Conservation (phyloP, 2,329 filamentous ascomycete genomes). For the Trichoderma sp. region DNA sequence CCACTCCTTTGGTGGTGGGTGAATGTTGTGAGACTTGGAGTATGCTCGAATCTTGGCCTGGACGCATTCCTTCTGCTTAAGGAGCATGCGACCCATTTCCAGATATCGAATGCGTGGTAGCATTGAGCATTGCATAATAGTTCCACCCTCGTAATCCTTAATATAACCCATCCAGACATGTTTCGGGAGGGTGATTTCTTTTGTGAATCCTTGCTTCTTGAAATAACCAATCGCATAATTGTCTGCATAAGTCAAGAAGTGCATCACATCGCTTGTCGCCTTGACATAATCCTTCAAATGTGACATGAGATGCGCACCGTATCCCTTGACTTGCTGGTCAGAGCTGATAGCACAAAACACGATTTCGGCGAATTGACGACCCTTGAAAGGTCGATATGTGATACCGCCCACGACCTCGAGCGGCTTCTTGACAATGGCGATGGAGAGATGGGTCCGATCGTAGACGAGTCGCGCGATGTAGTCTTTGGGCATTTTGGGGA, state of each 20-base stretch:
- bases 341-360: slow-evolving; percentile 98
- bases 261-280: slow-evolving; percentile 94
- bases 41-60: slow-evolving; percentile 93
- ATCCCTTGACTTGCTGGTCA: slow-evolving; percentile 98
- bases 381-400: slow-evolving; percentile 91
- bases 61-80: slow-evolving; percentile 95
- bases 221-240: slow-evolving; percentile 99
- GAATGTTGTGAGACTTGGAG: slow-evolving; percentile 82
- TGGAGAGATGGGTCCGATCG: slow-evolving; percentile 91
- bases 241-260: slow-evolving; percentile 97
- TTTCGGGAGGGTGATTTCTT: slow-evolving; percentile 90
- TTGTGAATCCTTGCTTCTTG: slow-evolving; percentile 98
- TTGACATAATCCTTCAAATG: slow-evolving; percentile 98
- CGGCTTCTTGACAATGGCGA: slow-evolving; percentile 96
- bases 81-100: slow-evolving; percentile 85
- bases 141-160: slow-evolving; percentile 98
- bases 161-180: slow-evolving; percentile 99
- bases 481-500: slow-evolving; percentile 99
- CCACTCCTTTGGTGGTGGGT: slow-evolving; percentile 84
- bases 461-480: slow-evolving; percentile 98
- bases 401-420: slow-evolving; percentile 96
- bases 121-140: slow-evolving; percentile 99
- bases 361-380: slow-evolving; percentile 92
- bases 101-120: slow-evolving; percentile 91
- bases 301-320: slow-evolving; percentile 96